Base-by-base conservation (phyloP, 2,329 filamentous ascomycete species). In the Verticillium zaregamsianum region DNA sequence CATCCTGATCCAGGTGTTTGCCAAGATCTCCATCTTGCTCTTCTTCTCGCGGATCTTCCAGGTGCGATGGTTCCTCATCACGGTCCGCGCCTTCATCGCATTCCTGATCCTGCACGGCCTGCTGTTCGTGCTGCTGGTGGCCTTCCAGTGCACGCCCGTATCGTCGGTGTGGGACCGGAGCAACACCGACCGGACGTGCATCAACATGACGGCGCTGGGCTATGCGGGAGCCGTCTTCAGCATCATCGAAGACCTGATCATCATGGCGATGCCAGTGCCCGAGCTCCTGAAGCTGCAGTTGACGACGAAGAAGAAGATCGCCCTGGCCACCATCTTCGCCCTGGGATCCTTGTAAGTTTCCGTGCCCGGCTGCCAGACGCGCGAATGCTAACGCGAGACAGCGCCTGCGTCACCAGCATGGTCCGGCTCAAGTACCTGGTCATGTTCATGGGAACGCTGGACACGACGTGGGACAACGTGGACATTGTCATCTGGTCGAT, bases 161-260 rank as follows among this genome's bases (percentile, higher is more conserved):
- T 57, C 63, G 6, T 64, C 65, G 1, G 33, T 60, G 2, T 68
- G 67, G 67, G 63, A 67, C 14, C 61, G 61, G 15, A 62, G 59
- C 52, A 57, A 62, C n/a, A 12, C 58, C 14, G n/a, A 45, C 9
- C 45, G 45, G 5, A 75, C 74, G 37, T 90, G 88, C 69, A 85
- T 81, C 57, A 82, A 89, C 68, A 85, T 87, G 45, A 78, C 88
- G 60, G 87, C 85, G 1, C 78, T 90, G 39, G 88, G 89, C 67
- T 84, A 89, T 11, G 85, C 86, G 6, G 89, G 86, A 1, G 85
- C 87, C 1, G 87, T 86, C 0, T 79, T 90, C 59, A 90, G 90
- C 73, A 87, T 90, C 65, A 84, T 88, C 60, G 89, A 88, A 20
- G 88, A 90, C 65, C 73, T 90, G 37, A 82, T 85, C 45, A 84